Evolutionary conservation across 2,329 filamentous ascomycete genomes (phyloP).

Genomic region (Ophiostoma himal-ulmi): DNA sequence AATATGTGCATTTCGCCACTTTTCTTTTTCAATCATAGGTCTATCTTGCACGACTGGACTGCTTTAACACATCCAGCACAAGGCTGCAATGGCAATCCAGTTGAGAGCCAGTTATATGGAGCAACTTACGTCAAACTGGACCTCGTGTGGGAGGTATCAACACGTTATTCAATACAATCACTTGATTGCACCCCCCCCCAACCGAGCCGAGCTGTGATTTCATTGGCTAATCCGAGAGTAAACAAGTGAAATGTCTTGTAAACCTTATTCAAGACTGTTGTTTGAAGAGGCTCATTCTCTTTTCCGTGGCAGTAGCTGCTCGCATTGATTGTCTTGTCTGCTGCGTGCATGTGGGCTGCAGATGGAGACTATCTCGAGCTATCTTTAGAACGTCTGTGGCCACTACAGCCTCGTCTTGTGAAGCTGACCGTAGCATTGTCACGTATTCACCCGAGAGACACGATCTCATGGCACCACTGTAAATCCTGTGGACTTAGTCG

Average conservation of each 20-base stretch:
- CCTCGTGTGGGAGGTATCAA: background rate
- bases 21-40: background rate
- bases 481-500: too few species aligned
- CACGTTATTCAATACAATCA: background rate
- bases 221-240: background rate
- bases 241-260: background rate
- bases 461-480: too few species aligned
- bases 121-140: background rate
- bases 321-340: background rate
- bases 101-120: background rate
- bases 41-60: background rate
- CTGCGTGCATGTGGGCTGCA: too few species aligned
- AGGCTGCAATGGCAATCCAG: background rate
- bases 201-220: background rate
- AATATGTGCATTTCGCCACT: background rate
- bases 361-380: background rate
- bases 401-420: background rate
- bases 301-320: background rate
- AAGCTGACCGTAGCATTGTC: too few species aligned
- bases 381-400: background rate
- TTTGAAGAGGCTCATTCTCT: background rate
- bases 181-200: background rate
- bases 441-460: too few species aligned
- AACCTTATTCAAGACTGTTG: background rate
- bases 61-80: background rate